A percentile compares a stretch with the other conserved stretches of the same genome.
Evolutionary conservation across 2,329 filamentous ascomycete genomes (phyloP).

Genomic region (Cladosporium sp.): DNA sequence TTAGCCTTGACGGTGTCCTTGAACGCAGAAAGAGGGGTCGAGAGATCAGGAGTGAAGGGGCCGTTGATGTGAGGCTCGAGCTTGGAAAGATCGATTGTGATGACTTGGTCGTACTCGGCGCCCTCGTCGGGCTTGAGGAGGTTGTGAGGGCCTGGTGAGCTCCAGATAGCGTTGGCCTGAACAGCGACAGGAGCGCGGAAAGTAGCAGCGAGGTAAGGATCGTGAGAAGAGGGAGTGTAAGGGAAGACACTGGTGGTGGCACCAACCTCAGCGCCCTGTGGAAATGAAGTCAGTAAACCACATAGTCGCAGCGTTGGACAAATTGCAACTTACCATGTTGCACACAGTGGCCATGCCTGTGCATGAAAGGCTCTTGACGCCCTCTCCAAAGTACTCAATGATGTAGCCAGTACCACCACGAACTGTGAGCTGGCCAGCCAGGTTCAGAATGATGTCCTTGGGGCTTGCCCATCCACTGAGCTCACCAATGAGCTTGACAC

Average conservation of each 20-base stretch:
- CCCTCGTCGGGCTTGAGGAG: conserved; percentile 73
- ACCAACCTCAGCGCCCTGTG: conserved; percentile 70
- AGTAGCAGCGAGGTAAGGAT: conserved; percentile 82
- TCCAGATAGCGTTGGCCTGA: conserved; percentile 60
- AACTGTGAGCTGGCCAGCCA: conserved; percentile 87
- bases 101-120: conserved; percentile 83
- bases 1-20: conserved; percentile 78
- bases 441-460: conserved; percentile 89
- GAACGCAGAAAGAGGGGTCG: conserved; percentile 87
- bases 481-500: conserved; percentile 77
- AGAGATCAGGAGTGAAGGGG: conserved; percentile 92
- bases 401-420: conserved; percentile 86
- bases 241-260: conserved; percentile 96
- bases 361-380: conserved; percentile 80
- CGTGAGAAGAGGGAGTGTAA: conserved; percentile 72
- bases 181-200: conserved; percentile 68
- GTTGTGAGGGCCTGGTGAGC: conserved; percentile 55
- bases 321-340: conserved; percentile 60
- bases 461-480: conserved; percentile 88
- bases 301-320: conserved; percentile 30
- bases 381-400: conserved; percentile 76
- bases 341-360: conserved; percentile 91
- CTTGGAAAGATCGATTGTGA: conserved; percentile 83
- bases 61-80: conserved; percentile 97
- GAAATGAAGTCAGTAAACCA: conserved; percentile 62